Conservation (phyloP, 495 filamentous ascomycete genomes). For the Penicillium simplicissimum region DNA sequence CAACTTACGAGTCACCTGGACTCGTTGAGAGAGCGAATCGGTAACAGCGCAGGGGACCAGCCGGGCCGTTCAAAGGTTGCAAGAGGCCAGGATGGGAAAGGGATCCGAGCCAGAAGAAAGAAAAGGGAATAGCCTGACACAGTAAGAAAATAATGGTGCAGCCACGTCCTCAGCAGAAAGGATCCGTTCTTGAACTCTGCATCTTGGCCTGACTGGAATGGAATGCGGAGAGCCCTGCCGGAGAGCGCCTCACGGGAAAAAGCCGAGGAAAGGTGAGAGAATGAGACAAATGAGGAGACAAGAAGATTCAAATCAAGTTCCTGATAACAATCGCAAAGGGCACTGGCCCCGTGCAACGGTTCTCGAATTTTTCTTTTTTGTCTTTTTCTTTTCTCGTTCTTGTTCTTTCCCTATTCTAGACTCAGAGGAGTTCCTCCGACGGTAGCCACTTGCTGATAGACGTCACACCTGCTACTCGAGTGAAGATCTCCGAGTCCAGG, state of each 20-base stretch:
- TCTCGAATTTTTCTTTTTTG: neutral
- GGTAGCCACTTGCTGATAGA: conserved; percentile 24
- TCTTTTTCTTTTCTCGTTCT: conserved; percentile 1
- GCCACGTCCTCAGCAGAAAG: conserved; percentile 51
- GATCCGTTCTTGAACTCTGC: conserved; percentile 50
- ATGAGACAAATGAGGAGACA: neutral
- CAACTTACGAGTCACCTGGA: conserved; percentile 50
- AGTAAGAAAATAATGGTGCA: conserved; percentile 37
- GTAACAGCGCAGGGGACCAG: conserved; percentile 36
- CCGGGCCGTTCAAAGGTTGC: conserved; percentile 34
- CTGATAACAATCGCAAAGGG: conserved; percentile 45
- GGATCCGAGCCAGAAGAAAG: conserved; percentile 40
- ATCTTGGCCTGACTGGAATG: conserved; percentile 51
- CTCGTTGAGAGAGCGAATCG: conserved; percentile 40
- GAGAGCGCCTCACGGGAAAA: conserved; percentile 44
- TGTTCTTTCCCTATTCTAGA: conserved; percentile 1
- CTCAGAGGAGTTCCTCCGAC: conserved; percentile 15
- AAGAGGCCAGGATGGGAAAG: conserved; percentile 32
- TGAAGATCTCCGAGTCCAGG: conserved; percentile 29
- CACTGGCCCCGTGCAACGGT: conserved; percentile 39
- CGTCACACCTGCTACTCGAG: conserved; percentile 23
- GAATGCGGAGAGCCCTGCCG: conserved; percentile 50
- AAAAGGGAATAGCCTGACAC: conserved; percentile 37
- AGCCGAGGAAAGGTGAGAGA: conserved; percentile 15
- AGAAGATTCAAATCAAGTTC: conserved; percentile 22